phyloP scores from a whole-genome alignment of 306 rosid genomes.

The Pterocarpus macrocarpus region DNA sequence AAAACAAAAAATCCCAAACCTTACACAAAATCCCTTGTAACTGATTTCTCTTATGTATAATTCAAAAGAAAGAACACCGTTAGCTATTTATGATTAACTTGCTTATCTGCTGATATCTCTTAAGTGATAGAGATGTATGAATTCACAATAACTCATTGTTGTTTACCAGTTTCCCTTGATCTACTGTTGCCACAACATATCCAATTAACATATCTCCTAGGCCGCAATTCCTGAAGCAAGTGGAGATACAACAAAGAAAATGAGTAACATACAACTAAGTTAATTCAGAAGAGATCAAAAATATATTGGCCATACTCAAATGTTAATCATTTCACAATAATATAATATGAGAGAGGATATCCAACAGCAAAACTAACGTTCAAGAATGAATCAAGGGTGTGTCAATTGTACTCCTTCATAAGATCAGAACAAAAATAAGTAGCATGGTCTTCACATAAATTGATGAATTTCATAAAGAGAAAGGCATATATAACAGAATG shows the following conservation, averaged over 20 bases:
- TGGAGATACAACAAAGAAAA: slow-evolving; percentile 31
- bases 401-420: neutral
- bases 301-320: slow-evolving; percentile 14
- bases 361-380: neutral
- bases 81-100: slow-evolving; percentile 68
- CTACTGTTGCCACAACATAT: slow-evolving; percentile 63
- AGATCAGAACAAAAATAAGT: neutral
- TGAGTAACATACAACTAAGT: slow-evolving; percentile 14
- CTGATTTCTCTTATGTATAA: slow-evolving; percentile 65
- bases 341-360: neutral
- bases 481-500: neutral
- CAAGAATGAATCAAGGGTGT: neutral
- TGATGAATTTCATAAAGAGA: neutral
- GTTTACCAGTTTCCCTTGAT: slow-evolving; percentile 57
- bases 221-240: slow-evolving; percentile 86
- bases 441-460: neutral
- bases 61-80: slow-evolving; percentile 66
- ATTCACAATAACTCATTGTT: slow-evolving; percentile 66
- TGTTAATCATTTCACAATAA: slow-evolving; percentile 6
- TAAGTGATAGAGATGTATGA: slow-evolving; percentile 61
- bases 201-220: slow-evolving; percentile 74
- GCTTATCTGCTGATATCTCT: slow-evolving; percentile 67
- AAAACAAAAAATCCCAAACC: slow-evolving; percentile 64
- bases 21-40: slow-evolving; percentile 71
- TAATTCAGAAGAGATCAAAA: neutral